Base-by-base conservation (phyloP, 352 stramenopile species). In the Globisporangium cystogenes region DNA sequence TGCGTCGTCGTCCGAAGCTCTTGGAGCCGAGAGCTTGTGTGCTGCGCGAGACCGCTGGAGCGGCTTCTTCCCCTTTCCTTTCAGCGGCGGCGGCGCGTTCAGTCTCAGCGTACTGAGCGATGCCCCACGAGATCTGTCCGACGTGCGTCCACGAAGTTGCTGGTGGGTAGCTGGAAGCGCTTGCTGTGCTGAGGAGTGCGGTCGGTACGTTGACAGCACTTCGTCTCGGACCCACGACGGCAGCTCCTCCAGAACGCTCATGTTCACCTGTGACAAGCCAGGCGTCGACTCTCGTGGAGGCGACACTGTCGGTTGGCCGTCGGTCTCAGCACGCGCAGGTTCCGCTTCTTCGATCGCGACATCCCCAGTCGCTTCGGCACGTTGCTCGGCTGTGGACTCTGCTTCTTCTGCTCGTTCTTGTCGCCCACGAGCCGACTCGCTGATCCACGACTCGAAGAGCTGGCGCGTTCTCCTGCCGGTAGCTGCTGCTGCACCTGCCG, bases 231-330 rank as follows among this genome's bases (percentile, higher is more conserved):
- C 62, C 11, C 53, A 61, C 21, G 62, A 43, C 10, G 81, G 81
- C 29, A 93, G 68, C 31, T 86, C 74, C 5, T 81, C 44, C 11
- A 93, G 43, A 2, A 93, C 72, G 1, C 51, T 67, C 49, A 72
- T 75, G 49, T 86, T 77, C 27, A 93, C 71, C 48, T 93, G 83
- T 4, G 81, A 89, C 21, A 86, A 63, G 8, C 47, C 54, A 26
- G 53, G 37, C 21, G 45, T 26, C 35, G 18, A 8, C 20, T 49
- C 46, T 21, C 16, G 15, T 33, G 16, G 23, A 39, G 10, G 7
- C 20, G 11, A 16, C 36, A 3, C 50, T 68, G 24, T 57, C n/a
- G 20, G 16, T 50, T 21, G 26, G 6, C 33, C n/a, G 1, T 60
- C 48, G 26, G 2, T 29, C 35, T 63, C 51, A 26, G 58, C 46